A percentile compares a stretch with the other conserved stretches of the same genome.
These are phyloP conservation scores for Metschnikowia kofuensis DNA, from an alignment of 805 yeast genomes.

Conservation along the genomic window DNA sequence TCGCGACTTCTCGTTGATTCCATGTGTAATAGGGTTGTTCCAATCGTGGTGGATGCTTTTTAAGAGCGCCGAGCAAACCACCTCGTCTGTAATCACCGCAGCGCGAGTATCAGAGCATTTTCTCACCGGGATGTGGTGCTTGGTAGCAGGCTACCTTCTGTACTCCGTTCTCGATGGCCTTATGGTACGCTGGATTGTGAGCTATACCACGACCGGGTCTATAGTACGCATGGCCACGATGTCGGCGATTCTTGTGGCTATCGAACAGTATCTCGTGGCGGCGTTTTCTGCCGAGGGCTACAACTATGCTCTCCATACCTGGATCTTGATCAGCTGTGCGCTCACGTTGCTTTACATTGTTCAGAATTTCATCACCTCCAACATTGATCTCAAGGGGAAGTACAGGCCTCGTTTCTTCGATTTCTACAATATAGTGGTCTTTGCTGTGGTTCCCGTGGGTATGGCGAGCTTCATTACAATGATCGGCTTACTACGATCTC, in stretches of 20 bases:
- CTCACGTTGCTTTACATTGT: slow-evolving; percentile 76
- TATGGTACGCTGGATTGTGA: slow-evolving; percentile 92
- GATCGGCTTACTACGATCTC: slow-evolving; percentile 74
- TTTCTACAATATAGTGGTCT: slow-evolving; percentile 83
- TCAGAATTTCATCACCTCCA: slow-evolving; percentile 86
- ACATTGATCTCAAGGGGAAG: slow-evolving; percentile 51
- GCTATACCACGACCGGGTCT: slow-evolving; percentile 84
- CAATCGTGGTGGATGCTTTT: slow-evolving; percentile 42
- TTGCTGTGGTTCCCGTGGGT: slow-evolving; percentile 98
- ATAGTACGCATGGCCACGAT: slow-evolving; percentile 82
- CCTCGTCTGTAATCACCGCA: slow-evolving; percentile 35
- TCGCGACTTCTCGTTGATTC: slow-evolving; percentile 71
- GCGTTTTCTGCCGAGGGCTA: slow-evolving; percentile 66
- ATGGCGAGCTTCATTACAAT: slow-evolving; percentile 90
- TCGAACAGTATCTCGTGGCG: slow-evolving; percentile 65
- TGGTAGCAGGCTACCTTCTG: slow-evolving; percentile 81
- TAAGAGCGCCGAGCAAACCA: slow-evolving; percentile 12
- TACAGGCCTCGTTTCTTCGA: slow-evolving; percentile 68
- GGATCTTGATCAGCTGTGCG: slow-evolving; percentile 88
- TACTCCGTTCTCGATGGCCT: slow-evolving; percentile 83
- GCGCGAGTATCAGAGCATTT: slow-evolving; percentile 77
- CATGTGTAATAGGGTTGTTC: slow-evolving; percentile 56
- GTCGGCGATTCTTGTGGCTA: slow-evolving; percentile 67
- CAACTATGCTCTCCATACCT: slow-evolving; percentile 76
- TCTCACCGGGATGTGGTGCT: slow-evolving; percentile 87